Evolutionary conservation across 2,329 filamentous ascomycete genomes (phyloP).

Genomic region (Phyllosticta citriasiana): DNA sequence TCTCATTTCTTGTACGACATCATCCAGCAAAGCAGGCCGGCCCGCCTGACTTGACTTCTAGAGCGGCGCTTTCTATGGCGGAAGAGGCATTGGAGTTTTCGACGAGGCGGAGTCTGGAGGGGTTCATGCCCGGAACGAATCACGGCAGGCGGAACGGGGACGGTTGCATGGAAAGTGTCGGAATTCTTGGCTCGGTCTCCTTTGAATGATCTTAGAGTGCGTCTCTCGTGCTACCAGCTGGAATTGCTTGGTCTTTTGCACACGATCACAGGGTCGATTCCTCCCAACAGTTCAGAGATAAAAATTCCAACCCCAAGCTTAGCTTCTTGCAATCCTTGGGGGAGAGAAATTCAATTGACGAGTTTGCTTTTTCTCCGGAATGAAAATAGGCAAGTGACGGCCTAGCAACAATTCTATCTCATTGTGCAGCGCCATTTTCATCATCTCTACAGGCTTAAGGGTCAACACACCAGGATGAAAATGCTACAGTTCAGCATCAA

Average conservation of each 20-base stretch:
- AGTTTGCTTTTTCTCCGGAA: too few relatives aligned
- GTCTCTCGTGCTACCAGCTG: background rate
- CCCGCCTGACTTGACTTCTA: background rate
- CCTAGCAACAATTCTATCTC: too few relatives aligned
- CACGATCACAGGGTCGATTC: background rate
- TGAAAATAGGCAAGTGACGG: too few relatives aligned
- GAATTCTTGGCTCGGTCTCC: background rate
- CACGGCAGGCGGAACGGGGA: background rate
- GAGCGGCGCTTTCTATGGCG: background rate
- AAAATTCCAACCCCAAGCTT: background rate
- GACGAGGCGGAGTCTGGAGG: background rate
- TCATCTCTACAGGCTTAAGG: too few relatives aligned
- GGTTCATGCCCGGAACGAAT: background rate
- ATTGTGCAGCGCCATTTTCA: too few relatives aligned
- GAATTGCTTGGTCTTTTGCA: background rate
- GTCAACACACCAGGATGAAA: too few relatives aligned
- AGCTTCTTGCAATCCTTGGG: background rate
- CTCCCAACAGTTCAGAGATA: background rate
- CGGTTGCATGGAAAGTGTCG: background rate
- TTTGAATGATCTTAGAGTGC: background rate
- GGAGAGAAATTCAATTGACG: background rate
- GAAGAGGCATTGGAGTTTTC: background rate
- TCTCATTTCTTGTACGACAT: background rate
- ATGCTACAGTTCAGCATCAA: too few relatives aligned
- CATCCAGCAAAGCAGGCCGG: background rate